Evolutionary conservation across 169 alveolate species (phyloP).

Genomic region (Plasmodium coatneyi): DNA sequence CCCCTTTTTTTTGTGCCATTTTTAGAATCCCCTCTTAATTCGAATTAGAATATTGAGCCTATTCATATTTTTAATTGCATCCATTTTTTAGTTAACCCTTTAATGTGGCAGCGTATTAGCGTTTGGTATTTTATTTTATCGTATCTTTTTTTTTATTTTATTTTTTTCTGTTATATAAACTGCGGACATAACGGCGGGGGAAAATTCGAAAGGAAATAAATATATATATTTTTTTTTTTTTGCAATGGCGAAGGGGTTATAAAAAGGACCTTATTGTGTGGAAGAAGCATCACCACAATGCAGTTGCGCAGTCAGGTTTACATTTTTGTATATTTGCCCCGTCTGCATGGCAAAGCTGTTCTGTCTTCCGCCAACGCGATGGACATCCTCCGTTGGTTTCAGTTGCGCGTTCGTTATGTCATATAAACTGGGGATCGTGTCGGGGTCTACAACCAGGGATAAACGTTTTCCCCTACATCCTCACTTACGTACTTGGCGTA

Average conservation of each 20-base stretch:
- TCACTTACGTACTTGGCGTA: neutral
- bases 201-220: neutral
- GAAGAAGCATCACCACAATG: neutral
- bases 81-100: neutral
- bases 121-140: neutral
- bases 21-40: neutral
- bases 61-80: neutral
- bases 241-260: neutral
- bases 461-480: neutral
- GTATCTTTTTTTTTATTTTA: neutral
- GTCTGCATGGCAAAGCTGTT: neutral
- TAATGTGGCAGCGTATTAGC: neutral
- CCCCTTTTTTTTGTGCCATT: neutral
- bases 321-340: neutral
- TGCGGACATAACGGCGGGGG: neutral
- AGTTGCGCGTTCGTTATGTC: neutral
- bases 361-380: neutral
- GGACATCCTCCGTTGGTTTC: neutral
- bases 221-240: neutral
- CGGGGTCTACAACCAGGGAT: neutral
- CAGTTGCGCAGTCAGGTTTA: neutral
- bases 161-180: neutral
- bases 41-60: neutral
- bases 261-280: neutral
- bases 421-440: neutral